Conservation (phyloP, 2,329 filamentous ascomycete species). For the Purpureocillium lavendulum region DNA sequence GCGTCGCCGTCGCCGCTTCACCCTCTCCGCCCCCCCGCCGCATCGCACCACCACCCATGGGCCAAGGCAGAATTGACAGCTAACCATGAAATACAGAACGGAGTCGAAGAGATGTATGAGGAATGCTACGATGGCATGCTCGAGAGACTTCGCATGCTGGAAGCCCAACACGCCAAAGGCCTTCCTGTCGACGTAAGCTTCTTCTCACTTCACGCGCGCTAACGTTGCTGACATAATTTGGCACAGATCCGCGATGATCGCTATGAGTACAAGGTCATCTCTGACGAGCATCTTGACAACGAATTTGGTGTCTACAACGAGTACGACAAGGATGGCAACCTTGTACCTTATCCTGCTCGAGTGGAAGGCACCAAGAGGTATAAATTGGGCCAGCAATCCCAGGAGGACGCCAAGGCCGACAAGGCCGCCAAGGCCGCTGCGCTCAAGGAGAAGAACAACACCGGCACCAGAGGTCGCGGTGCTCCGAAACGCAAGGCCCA, state of each 20-base stretch:
- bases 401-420: conserved; percentile 24
- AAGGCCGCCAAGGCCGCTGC: conserved; percentile 10
- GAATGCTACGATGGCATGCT: conserved; percentile 37
- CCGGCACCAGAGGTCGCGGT: conserved; percentile 23
- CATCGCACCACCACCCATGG: not conserved
- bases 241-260: conserved; percentile 32
- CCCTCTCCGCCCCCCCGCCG: too few species aligned
- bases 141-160: conserved; percentile 35
- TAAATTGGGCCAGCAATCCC: conserved; percentile 25
- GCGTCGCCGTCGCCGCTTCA: too few species aligned
- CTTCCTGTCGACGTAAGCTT: conserved; percentile 42
- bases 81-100: conserved; percentile 22
- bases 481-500: conserved; percentile 42
- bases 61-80: conserved; percentile 9
- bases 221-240: not conserved
- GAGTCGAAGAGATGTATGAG: conserved; percentile 28
- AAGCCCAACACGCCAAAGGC: conserved; percentile 31
- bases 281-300: conserved; percentile 31
- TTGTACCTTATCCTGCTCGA: conserved; percentile 36
- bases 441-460: conserved; percentile 19
- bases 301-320: conserved; percentile 34
- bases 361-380: conserved; percentile 34
- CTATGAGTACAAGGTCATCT: conserved; percentile 36
- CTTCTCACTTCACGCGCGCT: conserved; percentile 2
- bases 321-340: conserved; percentile 29